Conservation (phyloP, 2,329 filamentous ascomycete genomes). For the Monosporascus cannonballus region DNA sequence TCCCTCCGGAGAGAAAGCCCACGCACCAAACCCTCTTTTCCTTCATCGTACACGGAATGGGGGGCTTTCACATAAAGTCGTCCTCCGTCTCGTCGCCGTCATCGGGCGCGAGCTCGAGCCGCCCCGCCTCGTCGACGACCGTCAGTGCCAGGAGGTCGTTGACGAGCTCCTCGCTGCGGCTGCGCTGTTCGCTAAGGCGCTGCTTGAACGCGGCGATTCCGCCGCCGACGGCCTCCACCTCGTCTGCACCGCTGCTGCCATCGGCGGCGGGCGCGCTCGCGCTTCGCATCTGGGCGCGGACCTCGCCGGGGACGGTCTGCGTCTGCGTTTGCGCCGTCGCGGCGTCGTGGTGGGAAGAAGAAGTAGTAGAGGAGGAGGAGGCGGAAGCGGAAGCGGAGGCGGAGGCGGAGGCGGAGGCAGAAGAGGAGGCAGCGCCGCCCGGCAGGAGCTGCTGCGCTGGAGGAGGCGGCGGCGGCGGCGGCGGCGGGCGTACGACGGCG, state of each 20-base stretch:
- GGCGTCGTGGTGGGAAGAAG: constrained; percentile 26
- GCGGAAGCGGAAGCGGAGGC: constrained; percentile 25
- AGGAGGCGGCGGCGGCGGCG: constrained; percentile 32
- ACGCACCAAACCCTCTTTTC: background rate
- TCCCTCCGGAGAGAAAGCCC: too few relatives aligned
- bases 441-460: constrained; percentile 5
- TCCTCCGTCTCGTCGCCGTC: constrained; percentile 26
- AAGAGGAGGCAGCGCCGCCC: constrained; percentile 4
- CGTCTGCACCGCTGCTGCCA: constrained; percentile 4
- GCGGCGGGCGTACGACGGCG: constrained; percentile 1
- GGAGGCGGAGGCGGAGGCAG: constrained; percentile 27
- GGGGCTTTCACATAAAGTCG: constrained; percentile 18
- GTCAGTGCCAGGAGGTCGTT: constrained; percentile 25
- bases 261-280: constrained; percentile 21
- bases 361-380: constrained; percentile 8
- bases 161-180: constrained; percentile 25
- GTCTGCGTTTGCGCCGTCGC: constrained; percentile 38
- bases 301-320: constrained; percentile 50
- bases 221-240: background rate
- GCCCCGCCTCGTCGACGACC: constrained; percentile 14
- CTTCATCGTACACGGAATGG: background rate
- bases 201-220: background rate
- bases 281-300: constrained; percentile 46
- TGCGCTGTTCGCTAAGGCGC: constrained; percentile 3
- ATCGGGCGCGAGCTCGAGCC: constrained; percentile 4